Base-by-base conservation (phyloP, 371 early-diverging fungal genomes). In the Neoconidiobolus thromboides region DNA sequence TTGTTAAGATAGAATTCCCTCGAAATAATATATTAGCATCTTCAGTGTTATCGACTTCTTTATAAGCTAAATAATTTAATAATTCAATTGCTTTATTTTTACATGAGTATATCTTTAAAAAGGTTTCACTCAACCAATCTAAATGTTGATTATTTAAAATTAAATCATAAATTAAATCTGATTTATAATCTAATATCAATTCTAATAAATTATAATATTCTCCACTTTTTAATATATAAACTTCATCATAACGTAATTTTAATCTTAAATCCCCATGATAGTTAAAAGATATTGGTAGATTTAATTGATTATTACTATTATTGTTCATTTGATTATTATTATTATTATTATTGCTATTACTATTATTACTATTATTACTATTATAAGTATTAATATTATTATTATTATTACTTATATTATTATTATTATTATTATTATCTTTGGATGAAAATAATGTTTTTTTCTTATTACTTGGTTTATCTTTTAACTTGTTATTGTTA, bases 1-100 rank as follows among this genome's bases (percentile, higher is more conserved):
- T 87, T 0, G 89, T 89, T 10, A 81, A 71, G 14, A 88, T 67
- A 2, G 86, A 81, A 55, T 87, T 83, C 2, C 85, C 87, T 60
- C 91, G 81, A 68, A 68, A 69, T 39, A 73, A 68, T 37, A 73
- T 67, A 12, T 68, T 68, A 26, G 71, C 69, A 44, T 60, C 60
- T 6, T 37, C 52, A 26, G 61, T 60, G 39, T 15, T 36, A 9
- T 49, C 26, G 2, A 86, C 72, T 66, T 86, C 86, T 55, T 77
- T 70, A 55, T 72, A 73, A 39, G 81, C 75, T 43, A 81, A 56
- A 1, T 74, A 72, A 53, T 73, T 73, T 2, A 86, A 71, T 78
- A 83, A 85, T 1, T 67, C 49, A 0, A 77, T 63, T 0, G 73
- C 70, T 42, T 67, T 58, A 26, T 69, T 67, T 41, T 69, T 69